Evolutionary conservation across 2,329 filamentous ascomycete species (phyloP).

Genomic region (Fusarium subtropicale): DNA sequence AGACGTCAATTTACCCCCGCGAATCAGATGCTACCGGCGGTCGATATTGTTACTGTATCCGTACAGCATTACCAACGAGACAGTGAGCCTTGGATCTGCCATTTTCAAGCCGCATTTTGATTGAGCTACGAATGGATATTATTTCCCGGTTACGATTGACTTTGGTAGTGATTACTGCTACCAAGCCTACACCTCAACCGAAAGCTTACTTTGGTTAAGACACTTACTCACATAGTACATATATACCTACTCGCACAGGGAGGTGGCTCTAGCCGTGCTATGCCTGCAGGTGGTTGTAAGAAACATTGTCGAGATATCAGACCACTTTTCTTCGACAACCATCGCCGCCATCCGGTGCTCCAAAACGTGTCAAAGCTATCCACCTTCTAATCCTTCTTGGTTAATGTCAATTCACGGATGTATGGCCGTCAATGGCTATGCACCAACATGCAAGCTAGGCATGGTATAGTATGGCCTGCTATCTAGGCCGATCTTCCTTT

Average conservation of each 20-base stretch:
- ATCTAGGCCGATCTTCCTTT: conserved; percentile 11
- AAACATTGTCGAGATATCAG: conserved; percentile 30
- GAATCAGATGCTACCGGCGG: conserved; percentile 30
- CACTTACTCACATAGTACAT: background rate
- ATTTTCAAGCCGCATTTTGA: conserved; percentile 3
- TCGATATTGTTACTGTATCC: background rate
- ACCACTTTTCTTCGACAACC: conserved; percentile 26
- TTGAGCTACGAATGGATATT: background rate
- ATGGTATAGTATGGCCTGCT: conserved; percentile 1
- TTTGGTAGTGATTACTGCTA: conserved; percentile 5
- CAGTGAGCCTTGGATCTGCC: background rate
- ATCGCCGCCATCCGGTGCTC: conserved; percentile 21
- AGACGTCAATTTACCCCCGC: conserved; percentile 12
- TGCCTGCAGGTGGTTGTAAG: conserved; percentile 14
- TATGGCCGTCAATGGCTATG: conserved; percentile 6
- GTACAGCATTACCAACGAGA: background rate
- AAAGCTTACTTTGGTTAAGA: background rate
- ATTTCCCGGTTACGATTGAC: conserved; percentile 18
- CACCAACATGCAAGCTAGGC: conserved; percentile 14
- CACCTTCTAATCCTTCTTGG: conserved; percentile 24
- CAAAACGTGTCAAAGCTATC: conserved; percentile 25
- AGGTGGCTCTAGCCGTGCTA: conserved; percentile 26
- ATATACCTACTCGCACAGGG: conserved; percentile 2
- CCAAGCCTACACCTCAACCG: background rate
- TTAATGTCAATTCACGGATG: conserved; percentile 1